Evolutionary conservation across 768 basidiomycete genomes (phyloP), one percentile per base, ranked within the genome.

Genomic region (Kwoniella pini): DNA sequence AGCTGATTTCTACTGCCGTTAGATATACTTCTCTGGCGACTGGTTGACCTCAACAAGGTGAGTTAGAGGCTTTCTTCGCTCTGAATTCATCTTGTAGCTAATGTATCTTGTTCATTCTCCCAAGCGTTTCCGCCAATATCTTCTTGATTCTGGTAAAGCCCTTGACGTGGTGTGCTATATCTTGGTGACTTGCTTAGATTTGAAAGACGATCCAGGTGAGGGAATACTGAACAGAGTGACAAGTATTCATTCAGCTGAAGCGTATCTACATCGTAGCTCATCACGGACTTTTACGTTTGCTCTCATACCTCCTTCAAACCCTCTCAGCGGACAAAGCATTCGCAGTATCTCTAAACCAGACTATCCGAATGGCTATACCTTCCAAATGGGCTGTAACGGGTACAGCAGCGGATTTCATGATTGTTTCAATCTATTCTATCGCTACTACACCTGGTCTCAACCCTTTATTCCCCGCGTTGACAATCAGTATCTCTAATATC

Each of bases 181-280:
- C 33, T 79, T 96, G 13, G 88, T 88, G 68, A 88, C 88, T 74
- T 85, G 85, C 49, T 81, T 96, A 26, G 91, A 94, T 62, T 86
- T 92, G 72, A 96, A 96, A 78, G 94, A 97, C 72, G 91, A 91
- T 79, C 89, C 92, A 62, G 86, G 92, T 95, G 73, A 74, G 86
- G n/a, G n/a, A n/a, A n/a, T n/a, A 9, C 7, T 38, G 36, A 38
- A 38, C 36, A 9, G 17, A 38, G n/a, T n/a, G n/a, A n/a, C n/a
- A n/a, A n/a, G n/a, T n/a, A n/a, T n/a, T n/a, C n/a, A n/a, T n/a
- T n/a, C n/a, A n/a, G n/a, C n/a, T n/a, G n/a, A n/a, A n/a, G n/a
- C 50, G 27, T 6, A 26, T 26, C 13, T 21, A n/a, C 59, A 50
- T 56, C 71, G n/a, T 69, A 92, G 93, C 93, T 67, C 89, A 94